phyloP scores from a whole-genome alignment of 2,329 filamentous ascomycete genomes.

The Fusarium citri region DNA sequence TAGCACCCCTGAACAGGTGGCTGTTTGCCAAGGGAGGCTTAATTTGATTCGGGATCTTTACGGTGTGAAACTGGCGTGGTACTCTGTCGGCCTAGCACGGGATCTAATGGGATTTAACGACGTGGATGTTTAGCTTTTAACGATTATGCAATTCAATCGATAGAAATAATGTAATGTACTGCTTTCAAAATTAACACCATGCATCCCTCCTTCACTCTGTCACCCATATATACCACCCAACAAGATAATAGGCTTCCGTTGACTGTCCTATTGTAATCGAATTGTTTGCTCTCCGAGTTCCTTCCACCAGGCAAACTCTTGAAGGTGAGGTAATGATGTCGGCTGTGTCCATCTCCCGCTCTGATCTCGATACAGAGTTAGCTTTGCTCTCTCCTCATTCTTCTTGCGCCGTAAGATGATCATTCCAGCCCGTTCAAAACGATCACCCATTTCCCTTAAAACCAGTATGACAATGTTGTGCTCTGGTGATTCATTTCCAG shows the following conservation, averaged over 20 bases:
- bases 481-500: rapidly evolving
- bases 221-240: too few species aligned
- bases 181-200: rapidly evolving
- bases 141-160: rapidly evolving
- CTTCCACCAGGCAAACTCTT: too few species aligned
- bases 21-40: slow-evolving; percentile 8
- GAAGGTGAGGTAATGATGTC: rapidly evolving
- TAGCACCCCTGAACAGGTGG: slow-evolving; percentile 1
- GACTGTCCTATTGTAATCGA: rapidly evolving
- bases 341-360: rapidly evolving
- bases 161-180: not conserved
- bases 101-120: slow-evolving; percentile 1
- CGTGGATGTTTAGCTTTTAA: rapidly evolving
- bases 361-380: not conserved
- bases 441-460: not conserved
- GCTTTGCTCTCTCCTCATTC: not conserved
- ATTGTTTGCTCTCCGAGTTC: rapidly evolving
- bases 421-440: not conserved
- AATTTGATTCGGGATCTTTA: slow-evolving; percentile 16
- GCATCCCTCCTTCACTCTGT: rapidly evolving
- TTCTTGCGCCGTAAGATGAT: rapidly evolving
- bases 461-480: not conserved
- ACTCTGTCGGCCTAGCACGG: not conserved
- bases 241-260: rapidly evolving
- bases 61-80: slow-evolving; percentile 22